A percentile compares a stretch with the other conserved stretches of the same genome.
phyloP scores from a whole-genome alignment of 371 early-diverging fungal species.

The Syncephalastrum contaminatum region DNA sequence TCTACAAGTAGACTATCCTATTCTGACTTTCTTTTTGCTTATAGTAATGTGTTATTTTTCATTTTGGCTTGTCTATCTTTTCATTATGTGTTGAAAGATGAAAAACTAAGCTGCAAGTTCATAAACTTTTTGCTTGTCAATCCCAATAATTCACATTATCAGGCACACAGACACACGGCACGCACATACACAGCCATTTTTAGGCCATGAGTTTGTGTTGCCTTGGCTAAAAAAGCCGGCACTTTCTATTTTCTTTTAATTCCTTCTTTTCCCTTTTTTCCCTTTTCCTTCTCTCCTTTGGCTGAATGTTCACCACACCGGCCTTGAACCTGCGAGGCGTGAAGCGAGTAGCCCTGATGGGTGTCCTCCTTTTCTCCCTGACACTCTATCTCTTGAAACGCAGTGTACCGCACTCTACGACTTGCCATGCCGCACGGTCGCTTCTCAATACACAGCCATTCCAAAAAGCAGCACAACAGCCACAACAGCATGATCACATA shows the following conservation, averaged over 20 bases:
- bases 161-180: not conserved
- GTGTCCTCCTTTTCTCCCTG: constrained; percentile 7
- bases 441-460: not conserved
- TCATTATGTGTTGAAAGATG: not conserved
- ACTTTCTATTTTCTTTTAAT: constrained; percentile 9
- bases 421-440: constrained; percentile 10
- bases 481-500: not conserved
- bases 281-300: constrained; percentile 6
- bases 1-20: too few species aligned
- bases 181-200: too few species aligned
- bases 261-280: constrained; percentile 13
- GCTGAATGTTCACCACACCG: too few species aligned
- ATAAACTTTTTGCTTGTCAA: not conserved
- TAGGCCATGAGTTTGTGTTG: too few species aligned
- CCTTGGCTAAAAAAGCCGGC: constrained; percentile 1
- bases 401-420: constrained; percentile 1
- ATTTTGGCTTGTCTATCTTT: not conserved
- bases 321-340: constrained; percentile 14
- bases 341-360: constrained; percentile 10
- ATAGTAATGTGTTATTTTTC: not conserved
- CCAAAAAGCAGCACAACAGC: too few species aligned
- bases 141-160: not conserved
- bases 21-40: constrained; percentile 2
- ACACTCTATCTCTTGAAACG: constrained; percentile 3
- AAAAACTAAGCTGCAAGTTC: not conserved